phyloP scores from a whole-genome alignment of 768 basidiomycete species.

The Lentinula aciculospora region DNA sequence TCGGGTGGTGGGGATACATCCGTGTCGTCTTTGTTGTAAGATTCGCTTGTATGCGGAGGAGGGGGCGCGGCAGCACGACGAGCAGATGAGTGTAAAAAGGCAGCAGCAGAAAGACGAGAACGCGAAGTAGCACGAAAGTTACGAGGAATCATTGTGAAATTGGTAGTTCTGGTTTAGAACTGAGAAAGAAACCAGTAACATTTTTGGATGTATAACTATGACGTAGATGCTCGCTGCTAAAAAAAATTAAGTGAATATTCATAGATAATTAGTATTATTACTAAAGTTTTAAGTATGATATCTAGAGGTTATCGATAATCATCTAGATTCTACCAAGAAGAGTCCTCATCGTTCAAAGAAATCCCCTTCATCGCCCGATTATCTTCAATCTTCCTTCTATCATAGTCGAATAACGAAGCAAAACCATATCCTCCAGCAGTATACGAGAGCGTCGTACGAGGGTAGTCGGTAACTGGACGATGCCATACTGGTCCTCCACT shows the following conservation, averaged over 20 bases:
- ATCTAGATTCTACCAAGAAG: neutral
- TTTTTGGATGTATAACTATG: neutral
- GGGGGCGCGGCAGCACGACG: neutral
- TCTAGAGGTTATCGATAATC: neutral
- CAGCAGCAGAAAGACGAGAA: neutral
- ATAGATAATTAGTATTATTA: too few relatives aligned
- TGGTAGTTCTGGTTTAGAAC: neutral
- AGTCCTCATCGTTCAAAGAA: neutral
- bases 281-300: too few relatives aligned
- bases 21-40: constrained; percentile 4
- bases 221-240: neutral
- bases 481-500: neutral
- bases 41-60: neutral
- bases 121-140: neutral
- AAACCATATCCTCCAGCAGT: neutral
- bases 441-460: neutral
- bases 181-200: neutral
- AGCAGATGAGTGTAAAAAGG: neutral
- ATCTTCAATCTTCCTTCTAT: neutral
- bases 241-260: too few relatives aligned
- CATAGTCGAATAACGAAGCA: neutral
- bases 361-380: neutral
- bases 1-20: neutral
- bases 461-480: neutral
- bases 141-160: constrained; percentile 1